Conservation (phyloP, 306 rosid species). For the Hylodesmum podocarpum region DNA sequence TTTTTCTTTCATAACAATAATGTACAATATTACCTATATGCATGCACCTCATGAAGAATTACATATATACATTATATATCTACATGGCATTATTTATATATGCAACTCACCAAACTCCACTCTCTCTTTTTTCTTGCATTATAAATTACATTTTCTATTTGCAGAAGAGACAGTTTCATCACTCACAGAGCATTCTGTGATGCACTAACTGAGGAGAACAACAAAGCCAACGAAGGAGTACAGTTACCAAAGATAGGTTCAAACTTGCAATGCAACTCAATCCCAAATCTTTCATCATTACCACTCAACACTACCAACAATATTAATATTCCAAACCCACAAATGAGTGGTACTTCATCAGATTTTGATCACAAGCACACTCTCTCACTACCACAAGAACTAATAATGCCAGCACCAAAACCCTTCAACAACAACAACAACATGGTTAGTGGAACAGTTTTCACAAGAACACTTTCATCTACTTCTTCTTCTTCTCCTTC, state of each 20-base stretch:
- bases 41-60: not conserved
- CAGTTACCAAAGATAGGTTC: conserved; percentile 35
- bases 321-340: conserved; percentile 16
- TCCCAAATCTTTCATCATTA: conserved; percentile 48
- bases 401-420: conserved; percentile 29
- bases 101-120: not conserved
- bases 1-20: not conserved
- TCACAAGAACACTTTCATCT: conserved; percentile 28
- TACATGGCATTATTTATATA: not conserved
- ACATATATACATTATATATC: not conserved
- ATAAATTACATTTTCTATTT: not conserved
- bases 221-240: conserved; percentile 44
- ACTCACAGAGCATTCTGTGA: conserved; percentile 95
- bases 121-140: not conserved
- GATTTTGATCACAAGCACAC: conserved; percentile 36
- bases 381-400: conserved; percentile 38
- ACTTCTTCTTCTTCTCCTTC: conserved; percentile 37
- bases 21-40: conserved; percentile 9
- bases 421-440: conserved; percentile 35
- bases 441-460: conserved; percentile 14
- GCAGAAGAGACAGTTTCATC: conserved; percentile 92
- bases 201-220: conserved; percentile 74
- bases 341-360: conserved; percentile 30
- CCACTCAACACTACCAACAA: conserved; percentile 25
- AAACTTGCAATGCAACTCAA: conserved; percentile 37